Evolutionary conservation across 1,284 basidiomycete species (phyloP).

Genomic region (Ceratobasidium sp.): DNA sequence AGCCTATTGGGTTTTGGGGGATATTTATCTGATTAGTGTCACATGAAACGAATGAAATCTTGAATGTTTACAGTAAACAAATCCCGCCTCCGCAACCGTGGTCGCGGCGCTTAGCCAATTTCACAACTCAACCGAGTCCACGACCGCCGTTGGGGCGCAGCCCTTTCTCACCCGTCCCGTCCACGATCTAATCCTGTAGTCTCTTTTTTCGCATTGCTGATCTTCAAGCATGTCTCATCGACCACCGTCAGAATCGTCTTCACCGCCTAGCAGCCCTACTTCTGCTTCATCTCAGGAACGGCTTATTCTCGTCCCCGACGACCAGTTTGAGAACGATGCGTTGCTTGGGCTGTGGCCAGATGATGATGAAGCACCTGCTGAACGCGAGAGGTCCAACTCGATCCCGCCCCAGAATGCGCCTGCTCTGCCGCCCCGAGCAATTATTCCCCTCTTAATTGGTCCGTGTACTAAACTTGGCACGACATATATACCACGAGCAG

Average conservation of each 20-base stretch:
- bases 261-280: conserved; percentile 27
- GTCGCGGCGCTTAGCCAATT: conserved; percentile 20
- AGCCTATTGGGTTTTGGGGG: neutral
- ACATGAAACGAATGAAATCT: neutral
- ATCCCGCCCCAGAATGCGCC: conserved; percentile 6
- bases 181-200: neutral
- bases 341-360: conserved; percentile 31
- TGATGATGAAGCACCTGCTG: conserved; percentile 16
- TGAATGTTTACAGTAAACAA: conserved; percentile 20
- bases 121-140: conserved; percentile 19
- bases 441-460: conserved; percentile 17
- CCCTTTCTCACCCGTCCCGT: conserved; percentile 21
- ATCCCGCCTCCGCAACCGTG: conserved; percentile 26
- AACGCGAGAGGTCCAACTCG: conserved; percentile 8
- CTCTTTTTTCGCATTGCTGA: neutral
- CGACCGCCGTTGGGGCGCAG: conserved; percentile 29
- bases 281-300: conserved; percentile 32
- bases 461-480: conserved; percentile 33
- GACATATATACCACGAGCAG: conserved; percentile 32
- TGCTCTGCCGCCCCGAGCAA: conserved; percentile 15
- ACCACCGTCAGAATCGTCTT: conserved; percentile 7
- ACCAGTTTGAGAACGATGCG: conserved; percentile 32
- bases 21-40: neutral
- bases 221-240: neutral
- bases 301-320: conserved; percentile 30